These are phyloP conservation scores for Peltaster fructicola DNA, from an alignment of 2,329 filamentous ascomycete species.

Conservation along the genomic window DNA sequence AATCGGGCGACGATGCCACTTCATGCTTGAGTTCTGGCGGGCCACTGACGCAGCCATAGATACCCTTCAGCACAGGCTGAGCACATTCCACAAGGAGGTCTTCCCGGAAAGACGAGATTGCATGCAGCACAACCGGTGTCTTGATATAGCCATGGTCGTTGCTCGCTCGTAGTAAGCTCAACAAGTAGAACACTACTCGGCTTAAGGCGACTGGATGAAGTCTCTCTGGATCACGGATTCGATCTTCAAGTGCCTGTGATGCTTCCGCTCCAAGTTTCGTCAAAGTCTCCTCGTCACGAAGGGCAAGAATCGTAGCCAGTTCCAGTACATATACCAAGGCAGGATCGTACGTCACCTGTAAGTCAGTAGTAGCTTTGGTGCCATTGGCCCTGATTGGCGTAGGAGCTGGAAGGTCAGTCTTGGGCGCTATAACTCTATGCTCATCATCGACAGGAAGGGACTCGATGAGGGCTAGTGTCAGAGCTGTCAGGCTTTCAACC, in stretches of 20 bases:
- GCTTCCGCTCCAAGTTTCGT: slow-evolving; percentile 59
- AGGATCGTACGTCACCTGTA: slow-evolving; percentile 59
- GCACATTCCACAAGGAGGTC: slow-evolving; percentile 61
- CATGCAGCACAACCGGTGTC: slow-evolving; percentile 78
- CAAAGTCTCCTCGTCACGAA: slow-evolving; percentile 58
- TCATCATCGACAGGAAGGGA: slow-evolving; percentile 69
- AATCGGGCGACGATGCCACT: slow-evolving; percentile 90
- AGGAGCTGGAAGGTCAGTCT: slow-evolving; percentile 57
- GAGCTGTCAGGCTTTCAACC: slow-evolving; percentile 35
- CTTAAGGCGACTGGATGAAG: slow-evolving; percentile 74
- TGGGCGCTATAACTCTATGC: slow-evolving; percentile 71
- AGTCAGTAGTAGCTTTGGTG: slow-evolving; percentile 30
- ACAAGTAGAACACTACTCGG: slow-evolving; percentile 69
- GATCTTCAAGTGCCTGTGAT: slow-evolving; percentile 59
- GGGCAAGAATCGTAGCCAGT: slow-evolving; percentile 63
- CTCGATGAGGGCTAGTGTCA: slow-evolving; percentile 58
- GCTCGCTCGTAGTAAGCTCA: slow-evolving; percentile 64
- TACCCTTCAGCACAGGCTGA: slow-evolving; percentile 56
- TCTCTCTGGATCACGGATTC: slow-evolving; percentile 61
- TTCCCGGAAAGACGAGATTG: slow-evolving; percentile 72
- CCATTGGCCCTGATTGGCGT: slow-evolving; percentile 41
- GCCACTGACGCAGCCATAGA: slow-evolving; percentile 63
- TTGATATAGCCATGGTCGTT: slow-evolving; percentile 86
- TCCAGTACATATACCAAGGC: slow-evolving; percentile 81
- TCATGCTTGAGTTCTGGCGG: slow-evolving; percentile 69